A percentile compares a stretch with the other conserved stretches of the same genome.
These are phyloP conservation scores for Fusarium praegraminearum DNA, from an alignment of 2,329 filamentous ascomycete genomes.

Conservation along the genomic window DNA sequence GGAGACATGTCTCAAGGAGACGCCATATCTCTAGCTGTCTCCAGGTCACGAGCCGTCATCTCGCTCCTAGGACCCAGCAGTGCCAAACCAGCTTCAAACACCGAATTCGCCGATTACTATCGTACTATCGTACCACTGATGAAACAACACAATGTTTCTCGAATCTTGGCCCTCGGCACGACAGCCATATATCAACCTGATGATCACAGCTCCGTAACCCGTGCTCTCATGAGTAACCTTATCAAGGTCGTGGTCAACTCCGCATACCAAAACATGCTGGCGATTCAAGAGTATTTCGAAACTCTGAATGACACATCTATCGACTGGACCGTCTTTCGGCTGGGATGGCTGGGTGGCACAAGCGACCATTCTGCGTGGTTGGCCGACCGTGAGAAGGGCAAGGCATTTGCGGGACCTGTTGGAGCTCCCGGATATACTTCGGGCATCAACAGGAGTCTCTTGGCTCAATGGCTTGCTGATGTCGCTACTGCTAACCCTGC, in stretches of 20 bases:
- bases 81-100: background rate
- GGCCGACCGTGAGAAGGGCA: background rate
- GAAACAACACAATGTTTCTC: background rate
- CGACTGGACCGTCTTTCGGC: background rate
- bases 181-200: background rate
- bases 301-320: background rate
- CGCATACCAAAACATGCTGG: background rate
- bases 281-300: background rate
- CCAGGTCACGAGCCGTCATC: background rate
- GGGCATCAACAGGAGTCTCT: background rate
- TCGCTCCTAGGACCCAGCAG: background rate
- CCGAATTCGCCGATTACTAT: background rate
- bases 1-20: background rate
- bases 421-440: background rate
- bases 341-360: background rate
- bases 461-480: background rate
- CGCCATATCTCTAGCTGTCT: background rate
- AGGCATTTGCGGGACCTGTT: background rate
- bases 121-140: background rate
- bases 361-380: background rate
- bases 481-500: background rate
- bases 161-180: background rate
- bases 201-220: background rate
- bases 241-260: background rate
- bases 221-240: background rate